A percentile compares a stretch with the other conserved stretches of the same genome.
Conservation (phyloP, 768 basidiomycete genomes). For the Pleurotus citrinopileatus region DNA sequence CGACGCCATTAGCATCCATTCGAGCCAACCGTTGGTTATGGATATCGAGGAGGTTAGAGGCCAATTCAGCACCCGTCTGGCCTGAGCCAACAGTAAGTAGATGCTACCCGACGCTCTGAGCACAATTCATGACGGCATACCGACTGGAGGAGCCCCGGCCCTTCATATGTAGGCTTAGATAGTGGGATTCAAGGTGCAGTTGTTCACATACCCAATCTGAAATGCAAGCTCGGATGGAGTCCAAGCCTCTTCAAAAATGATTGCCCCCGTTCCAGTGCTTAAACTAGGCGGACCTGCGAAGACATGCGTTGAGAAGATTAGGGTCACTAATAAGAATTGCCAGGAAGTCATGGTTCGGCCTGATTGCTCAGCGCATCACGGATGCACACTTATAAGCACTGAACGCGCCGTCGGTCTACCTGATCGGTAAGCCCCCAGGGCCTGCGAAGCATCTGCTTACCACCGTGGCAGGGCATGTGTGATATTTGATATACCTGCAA, state of each 20-base stretch:
- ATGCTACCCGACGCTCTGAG: too few relatives aligned
- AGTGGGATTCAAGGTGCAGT: background rate
- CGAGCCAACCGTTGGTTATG: constrained; percentile 31
- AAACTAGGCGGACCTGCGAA: background rate
- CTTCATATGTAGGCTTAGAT: background rate
- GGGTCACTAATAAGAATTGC: too few relatives aligned
- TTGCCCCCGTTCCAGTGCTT: constrained; percentile 32
- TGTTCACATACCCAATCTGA: constrained; percentile 23
- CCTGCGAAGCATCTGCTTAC: too few relatives aligned
- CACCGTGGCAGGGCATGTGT: too few relatives aligned
- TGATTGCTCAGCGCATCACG: too few relatives aligned
- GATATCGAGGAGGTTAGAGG: constrained; percentile 34
- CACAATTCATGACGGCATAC: too few relatives aligned
- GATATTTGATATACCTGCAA: too few relatives aligned
- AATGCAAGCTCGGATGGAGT: constrained; percentile 29
- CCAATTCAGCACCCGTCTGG: constrained; percentile 26
- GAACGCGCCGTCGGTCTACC: too few relatives aligned
- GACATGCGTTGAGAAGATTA: too few relatives aligned
- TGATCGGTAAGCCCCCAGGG: too few relatives aligned
- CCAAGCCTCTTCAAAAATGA: constrained; percentile 40
- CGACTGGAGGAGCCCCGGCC: constrained; percentile 24
- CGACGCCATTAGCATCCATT: constrained; percentile 36
- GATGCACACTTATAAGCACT: too few relatives aligned
- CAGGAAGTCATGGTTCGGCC: too few relatives aligned
- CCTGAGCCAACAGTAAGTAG: constrained; percentile 18